These are phyloP conservation scores for Metschnikowia lachancei DNA, from an alignment of 805 yeast genomes.

Conservation along the genomic window DNA sequence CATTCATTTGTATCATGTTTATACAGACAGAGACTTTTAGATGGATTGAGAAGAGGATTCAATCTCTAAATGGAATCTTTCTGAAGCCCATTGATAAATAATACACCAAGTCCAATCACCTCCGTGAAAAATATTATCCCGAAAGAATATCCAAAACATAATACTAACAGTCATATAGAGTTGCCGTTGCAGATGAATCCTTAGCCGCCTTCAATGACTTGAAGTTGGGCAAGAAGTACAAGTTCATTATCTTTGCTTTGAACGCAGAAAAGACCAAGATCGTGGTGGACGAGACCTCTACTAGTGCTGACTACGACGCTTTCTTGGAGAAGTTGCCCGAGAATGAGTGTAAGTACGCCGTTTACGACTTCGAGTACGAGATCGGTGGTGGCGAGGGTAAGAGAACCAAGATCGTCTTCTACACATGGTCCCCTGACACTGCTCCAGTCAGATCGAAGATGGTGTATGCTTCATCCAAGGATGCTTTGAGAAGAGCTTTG, in stretches of 20 bases:
- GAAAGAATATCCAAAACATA: too few species aligned
- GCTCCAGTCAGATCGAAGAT: slow-evolving; percentile 94
- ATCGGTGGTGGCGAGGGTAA: slow-evolving; percentile 88
- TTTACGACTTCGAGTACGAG: slow-evolving; percentile 96
- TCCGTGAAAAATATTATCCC: too few species aligned
- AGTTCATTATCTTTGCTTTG: slow-evolving; percentile 77
- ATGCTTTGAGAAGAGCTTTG: slow-evolving; percentile 94
- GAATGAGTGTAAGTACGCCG: slow-evolving; percentile 93
- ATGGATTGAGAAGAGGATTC: too few species aligned
- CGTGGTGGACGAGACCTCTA: slow-evolving; percentile 81
- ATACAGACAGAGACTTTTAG: too few species aligned
- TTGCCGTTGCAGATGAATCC: slow-evolving; percentile 70
- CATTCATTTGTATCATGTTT: too few species aligned
- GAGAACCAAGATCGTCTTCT: slow-evolving; percentile 69
- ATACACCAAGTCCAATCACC: too few species aligned
- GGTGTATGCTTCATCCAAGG: slow-evolving; percentile 98
- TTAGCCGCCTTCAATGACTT: slow-evolving; percentile 91
- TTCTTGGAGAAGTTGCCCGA: slow-evolving; percentile 91
- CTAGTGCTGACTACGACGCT: slow-evolving; percentile 71
- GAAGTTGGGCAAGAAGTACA: slow-evolving; percentile 87
- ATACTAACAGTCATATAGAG: slow-evolving; percentile 28
- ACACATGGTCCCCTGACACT: slow-evolving; percentile 97
- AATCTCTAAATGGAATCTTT: too few species aligned
- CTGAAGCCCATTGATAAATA: too few species aligned
- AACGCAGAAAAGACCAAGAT: slow-evolving; percentile 88